phyloP scores from a whole-genome alignment of 2,329 filamentous ascomycete species.

The Colletotrichum salicis region DNA sequence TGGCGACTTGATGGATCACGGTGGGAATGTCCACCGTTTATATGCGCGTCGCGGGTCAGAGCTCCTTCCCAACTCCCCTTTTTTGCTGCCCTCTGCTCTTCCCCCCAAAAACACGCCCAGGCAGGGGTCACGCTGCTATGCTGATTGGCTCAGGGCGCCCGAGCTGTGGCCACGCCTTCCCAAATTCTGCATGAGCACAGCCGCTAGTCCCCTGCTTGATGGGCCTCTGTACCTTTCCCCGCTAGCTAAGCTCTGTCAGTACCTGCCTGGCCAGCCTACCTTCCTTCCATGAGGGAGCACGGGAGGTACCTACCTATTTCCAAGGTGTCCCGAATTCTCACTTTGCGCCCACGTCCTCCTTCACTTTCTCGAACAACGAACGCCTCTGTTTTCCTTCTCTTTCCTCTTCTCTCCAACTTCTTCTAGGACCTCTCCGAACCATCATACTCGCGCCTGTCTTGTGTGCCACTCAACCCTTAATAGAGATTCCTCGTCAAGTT shows the following conservation, averaged over 20 bases:
- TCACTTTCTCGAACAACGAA: not conserved
- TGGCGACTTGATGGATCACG: constrained; percentile 36
- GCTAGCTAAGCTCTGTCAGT: not conserved
- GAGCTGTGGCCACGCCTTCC: constrained; percentile 24
- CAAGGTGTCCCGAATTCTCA: not conserved
- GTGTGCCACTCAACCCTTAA: not conserved
- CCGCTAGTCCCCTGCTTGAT: constrained; percentile 7
- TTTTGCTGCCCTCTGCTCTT: constrained; percentile 11
- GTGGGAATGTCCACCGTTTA: constrained; percentile 60
- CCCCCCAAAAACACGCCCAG: constrained; percentile 3
- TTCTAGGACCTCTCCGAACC: no score
- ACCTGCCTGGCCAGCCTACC: not conserved
- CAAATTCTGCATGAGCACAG: constrained; percentile 27
- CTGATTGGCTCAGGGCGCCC: constrained; percentile 25
- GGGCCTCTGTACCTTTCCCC: constrained; percentile 6
- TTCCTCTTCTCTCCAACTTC: not conserved
- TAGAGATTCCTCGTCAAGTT: not conserved
- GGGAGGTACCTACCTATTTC: not conserved
- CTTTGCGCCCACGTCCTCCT: not conserved
- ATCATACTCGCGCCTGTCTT: not conserved
- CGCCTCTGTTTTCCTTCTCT: not conserved
- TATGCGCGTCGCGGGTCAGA: constrained; percentile 53
- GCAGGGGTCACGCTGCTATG: constrained; percentile 25
- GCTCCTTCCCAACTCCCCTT: constrained; percentile 33
- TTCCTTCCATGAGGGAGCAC: not conserved